Evolutionary conservation across 805 yeast species (phyloP), one percentile per base, ranked within the genome.

Genomic region (Pichia californica): DNA sequence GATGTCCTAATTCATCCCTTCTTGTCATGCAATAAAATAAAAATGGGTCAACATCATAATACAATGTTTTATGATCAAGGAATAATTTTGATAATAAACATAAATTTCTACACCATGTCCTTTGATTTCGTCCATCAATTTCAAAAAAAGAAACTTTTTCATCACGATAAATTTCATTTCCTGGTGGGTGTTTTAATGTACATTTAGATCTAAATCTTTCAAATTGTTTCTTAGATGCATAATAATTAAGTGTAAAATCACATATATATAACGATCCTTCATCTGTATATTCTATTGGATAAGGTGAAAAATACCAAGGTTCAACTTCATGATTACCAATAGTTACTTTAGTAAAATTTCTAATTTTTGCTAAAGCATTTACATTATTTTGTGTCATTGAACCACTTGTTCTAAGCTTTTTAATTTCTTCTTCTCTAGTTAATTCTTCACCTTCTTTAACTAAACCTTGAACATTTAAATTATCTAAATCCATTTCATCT

Each of bases 241-340:
- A 93, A 64, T 87, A 93, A 46, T 86, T 79, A 46, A 93, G 63
- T 3, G 96, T 81, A 60, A 85, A 93, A 64, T 89, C 98, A 64
- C 96, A 93, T 36, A 93, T 83, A 60, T 83, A 93, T 20, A 93
- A 76, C 19, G 39, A 43, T 43, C 76, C 81, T 60, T 91, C 98
- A 55, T 93, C 98, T 0, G 97, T 88, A 44, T 88, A 73, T 59
- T 93, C 99, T 14, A 88, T 73, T 0, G 99, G 99, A 61, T 93
- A 93, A 1, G 99, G 98, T 2, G 96, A 85, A 57, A 93, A 93
- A 64, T 93, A 93, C 99, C 99, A 93, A 2, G 99, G 99, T 61
- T 93, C 99, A 41, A 93, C 88, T 53, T 85, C 84, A 62, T 81
- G 88, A 50, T 83, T 83, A 1, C 99, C 99, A 66, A 93, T 78